Evolutionary conservation across 768 basidiomycete species (phyloP).

Genomic region (Hericium alpestre): DNA sequence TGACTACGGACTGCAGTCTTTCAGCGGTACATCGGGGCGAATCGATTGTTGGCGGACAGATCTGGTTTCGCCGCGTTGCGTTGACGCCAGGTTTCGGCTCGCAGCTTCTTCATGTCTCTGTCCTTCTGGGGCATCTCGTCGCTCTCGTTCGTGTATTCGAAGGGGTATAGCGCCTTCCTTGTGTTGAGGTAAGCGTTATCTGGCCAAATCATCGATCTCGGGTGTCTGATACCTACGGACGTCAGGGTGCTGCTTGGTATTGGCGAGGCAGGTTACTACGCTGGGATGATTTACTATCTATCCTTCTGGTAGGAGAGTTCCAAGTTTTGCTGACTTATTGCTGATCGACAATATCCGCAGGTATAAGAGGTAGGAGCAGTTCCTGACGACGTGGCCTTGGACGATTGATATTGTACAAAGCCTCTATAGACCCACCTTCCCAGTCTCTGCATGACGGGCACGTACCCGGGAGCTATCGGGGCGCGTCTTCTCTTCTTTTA

Average conservation of each 20-base stretch:
- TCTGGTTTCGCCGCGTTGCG: not conserved
- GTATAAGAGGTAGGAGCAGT: slow-evolving; percentile 22
- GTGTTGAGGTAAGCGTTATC: slow-evolving; percentile 30
- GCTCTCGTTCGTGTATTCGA: slow-evolving; percentile 43
- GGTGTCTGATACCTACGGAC: not conserved
- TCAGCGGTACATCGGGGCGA: slow-evolving; percentile 47
- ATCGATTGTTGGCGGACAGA: slow-evolving; percentile 33
- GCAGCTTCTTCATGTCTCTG: slow-evolving; percentile 44
- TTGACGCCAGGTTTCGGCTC: not conserved
- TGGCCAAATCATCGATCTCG: not conserved
- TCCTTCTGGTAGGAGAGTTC: slow-evolving; percentile 35
- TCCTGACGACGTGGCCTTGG: not conserved
- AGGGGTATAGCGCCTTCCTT: slow-evolving; percentile 39
- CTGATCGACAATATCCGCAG: not conserved
- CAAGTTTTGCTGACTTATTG: not conserved
- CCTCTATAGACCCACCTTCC: not conserved
- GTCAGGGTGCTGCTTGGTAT: slow-evolving; percentile 45
- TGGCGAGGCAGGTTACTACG: slow-evolving; percentile 52
- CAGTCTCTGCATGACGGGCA: slow-evolving; percentile 50
- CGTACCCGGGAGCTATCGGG: slow-evolving; percentile 45
- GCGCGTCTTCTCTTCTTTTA: slow-evolving; percentile 17
- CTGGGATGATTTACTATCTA: slow-evolving; percentile 51
- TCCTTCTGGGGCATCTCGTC: slow-evolving; percentile 44
- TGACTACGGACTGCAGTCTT: slow-evolving; percentile 27
- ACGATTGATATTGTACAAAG: not conserved